Conservation (phyloP, 2,329 filamentous ascomycete species). For the Lasiodiplodia theobromae region DNA sequence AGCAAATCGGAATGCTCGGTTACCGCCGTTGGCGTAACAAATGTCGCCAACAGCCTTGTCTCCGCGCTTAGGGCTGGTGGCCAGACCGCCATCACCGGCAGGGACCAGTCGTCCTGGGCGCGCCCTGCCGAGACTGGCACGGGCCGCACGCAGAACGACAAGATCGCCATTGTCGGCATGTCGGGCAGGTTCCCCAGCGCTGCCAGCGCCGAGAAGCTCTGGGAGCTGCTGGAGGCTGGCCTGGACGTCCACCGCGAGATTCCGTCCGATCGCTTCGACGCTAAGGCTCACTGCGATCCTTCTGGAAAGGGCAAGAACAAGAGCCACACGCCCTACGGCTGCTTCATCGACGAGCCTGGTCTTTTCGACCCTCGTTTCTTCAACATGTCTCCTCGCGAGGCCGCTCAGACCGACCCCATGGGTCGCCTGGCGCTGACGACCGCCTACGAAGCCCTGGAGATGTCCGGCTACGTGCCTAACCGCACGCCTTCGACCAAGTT, state of each 20-base stretch:
- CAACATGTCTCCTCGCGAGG: constrained; percentile 85
- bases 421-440: constrained; percentile 78
- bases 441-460: constrained; percentile 82
- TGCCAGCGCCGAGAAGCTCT: constrained; percentile 73
- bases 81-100: constrained; percentile 50
- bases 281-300: constrained; percentile 73
- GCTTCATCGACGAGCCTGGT: constrained; percentile 77
- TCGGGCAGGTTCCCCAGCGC: constrained; percentile 79
- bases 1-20: constrained; percentile 53
- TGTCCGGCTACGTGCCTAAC: constrained; percentile 78
- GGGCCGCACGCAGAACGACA: constrained; percentile 64
- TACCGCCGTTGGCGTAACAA: constrained; percentile 59
- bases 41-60: constrained; percentile 62
- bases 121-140: constrained; percentile 36
- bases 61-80: constrained; percentile 61
- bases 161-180: constrained; percentile 87
- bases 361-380: constrained; percentile 85
- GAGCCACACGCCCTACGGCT: constrained; percentile 77
- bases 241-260: constrained; percentile 75
- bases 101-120: constrained; percentile 56
- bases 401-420: constrained; percentile 81
- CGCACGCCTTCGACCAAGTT: constrained; percentile 71
- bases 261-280: constrained; percentile 76
- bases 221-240: constrained; percentile 77
- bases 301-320: constrained; percentile 78